These are phyloP conservation scores for Penicillium taxi DNA, from an alignment of 495 filamentous ascomycete genomes.

Conservation along the genomic window DNA sequence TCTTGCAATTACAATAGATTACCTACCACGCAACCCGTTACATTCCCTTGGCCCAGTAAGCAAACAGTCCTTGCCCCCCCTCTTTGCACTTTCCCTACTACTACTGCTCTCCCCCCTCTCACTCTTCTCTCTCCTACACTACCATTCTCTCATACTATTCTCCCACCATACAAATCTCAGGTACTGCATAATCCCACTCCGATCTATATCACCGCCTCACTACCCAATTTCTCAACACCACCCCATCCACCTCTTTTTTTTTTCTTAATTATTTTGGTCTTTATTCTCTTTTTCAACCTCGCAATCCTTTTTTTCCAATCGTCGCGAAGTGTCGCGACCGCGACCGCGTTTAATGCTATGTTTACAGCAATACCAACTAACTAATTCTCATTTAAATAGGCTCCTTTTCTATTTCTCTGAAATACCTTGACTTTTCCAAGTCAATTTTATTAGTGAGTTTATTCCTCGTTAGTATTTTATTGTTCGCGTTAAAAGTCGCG, in stretches of 20 bases:
- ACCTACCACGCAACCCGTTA: too few species aligned
- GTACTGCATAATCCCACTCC: constrained; percentile 38
- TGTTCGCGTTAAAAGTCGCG: not conserved
- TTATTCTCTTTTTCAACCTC: constrained; percentile 12
- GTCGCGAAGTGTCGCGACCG: constrained; percentile 13
- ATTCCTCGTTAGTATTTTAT: not conserved
- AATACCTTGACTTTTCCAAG: too few species aligned
- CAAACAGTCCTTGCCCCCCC: constrained; percentile 15
- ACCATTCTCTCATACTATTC: constrained; percentile 58
- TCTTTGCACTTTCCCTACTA: constrained; percentile 50
- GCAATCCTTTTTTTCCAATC: constrained; percentile 14
- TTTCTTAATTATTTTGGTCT: constrained; percentile 13
- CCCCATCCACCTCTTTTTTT: constrained; percentile 14
- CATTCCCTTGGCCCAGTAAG: constrained; percentile 21
- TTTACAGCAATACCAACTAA: constrained; percentile 6
- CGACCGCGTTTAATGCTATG: constrained; percentile 4
- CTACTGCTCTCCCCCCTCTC: constrained; percentile 45
- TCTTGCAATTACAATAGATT: too few species aligned
- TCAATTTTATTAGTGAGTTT: too few species aligned
- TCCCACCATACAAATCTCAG: constrained; percentile 48
- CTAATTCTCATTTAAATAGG: constrained; percentile 2
- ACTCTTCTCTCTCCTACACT: constrained; percentile 40
- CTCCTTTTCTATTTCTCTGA: not conserved
- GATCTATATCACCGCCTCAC: constrained; percentile 29
- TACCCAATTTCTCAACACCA: constrained; percentile 16